Evolutionary conservation across 2,329 filamentous ascomycete species (phyloP), one percentile per base, ranked within the genome.

Genomic region (Ophiostoma fasciatum): DNA sequence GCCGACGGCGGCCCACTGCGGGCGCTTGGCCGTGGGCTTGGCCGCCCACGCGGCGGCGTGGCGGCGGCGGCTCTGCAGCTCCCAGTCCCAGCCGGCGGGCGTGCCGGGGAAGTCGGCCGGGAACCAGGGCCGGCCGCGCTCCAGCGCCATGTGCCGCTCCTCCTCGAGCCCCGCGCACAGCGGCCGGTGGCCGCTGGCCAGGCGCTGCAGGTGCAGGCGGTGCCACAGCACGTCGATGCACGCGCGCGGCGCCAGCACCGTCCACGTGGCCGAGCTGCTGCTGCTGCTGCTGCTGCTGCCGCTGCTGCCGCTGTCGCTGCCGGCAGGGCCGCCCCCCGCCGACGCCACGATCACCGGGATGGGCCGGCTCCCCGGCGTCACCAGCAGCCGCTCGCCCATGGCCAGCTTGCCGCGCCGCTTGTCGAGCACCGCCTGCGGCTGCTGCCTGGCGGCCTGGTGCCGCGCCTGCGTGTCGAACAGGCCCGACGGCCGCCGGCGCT

Each of bases 161-260:
- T 98, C 81, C 30, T 82, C 67, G 22, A 94, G 50, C 0, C 90
- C 88, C 2, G 82, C 88, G 46, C 93, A 84, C 18, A 78, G 68
- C 2, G 83, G 80, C 6, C 37, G 41, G 41, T 84, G 92, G 0
- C 79, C 78, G 7, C 85, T 85, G 1, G 76, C 80, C 20, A 92
- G 64, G 0, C 83, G 82, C 41, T 78, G 84, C 50, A 84, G 84
- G 58, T 93, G 78, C 12, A 96, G 59, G 31, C 74, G 76, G 48
- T 88, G 79, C 90, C 90, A 98, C 22, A 94, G 64, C 0, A 83
- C 74, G 25, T 74, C 63, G 25, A 96, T 79, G 48, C 82, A 94
- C 51, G 82, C 85, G 84, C 88, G 94, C 0, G 90, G 90, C 4
- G 90, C 67, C 18, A 96, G 63, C 2, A 96, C 53, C 0, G 78